phyloP scores from a whole-genome alignment of 495 filamentous ascomycete genomes.

The Lasiosphaeria miniovina region DNA sequence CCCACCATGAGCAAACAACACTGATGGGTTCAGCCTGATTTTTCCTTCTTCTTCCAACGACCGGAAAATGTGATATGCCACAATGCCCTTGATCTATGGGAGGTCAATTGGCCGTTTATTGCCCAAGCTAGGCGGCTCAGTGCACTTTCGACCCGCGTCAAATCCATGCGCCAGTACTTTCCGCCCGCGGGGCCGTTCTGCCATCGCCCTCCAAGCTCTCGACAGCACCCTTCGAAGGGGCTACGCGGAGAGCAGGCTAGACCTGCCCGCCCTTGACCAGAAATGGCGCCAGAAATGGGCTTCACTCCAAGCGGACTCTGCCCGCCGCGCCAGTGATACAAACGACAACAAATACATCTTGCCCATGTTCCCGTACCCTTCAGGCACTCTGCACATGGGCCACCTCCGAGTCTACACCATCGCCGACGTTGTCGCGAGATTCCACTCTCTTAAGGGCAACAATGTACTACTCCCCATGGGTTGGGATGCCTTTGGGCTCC shows the following conservation, averaged over 20 bases:
- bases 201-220: constrained; percentile 7
- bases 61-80: constrained; percentile 21
- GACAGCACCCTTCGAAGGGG: constrained; percentile 19
- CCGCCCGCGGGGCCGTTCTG: constrained; percentile 7
- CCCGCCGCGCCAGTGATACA: constrained; percentile 15
- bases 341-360: constrained; percentile 66
- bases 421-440: constrained; percentile 78
- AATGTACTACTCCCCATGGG: constrained; percentile 84
- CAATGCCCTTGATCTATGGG: constrained; percentile 30
- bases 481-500: constrained; percentile 90
- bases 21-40: neutral
- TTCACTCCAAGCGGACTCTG: constrained; percentile 7
- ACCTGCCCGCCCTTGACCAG: constrained; percentile 62
- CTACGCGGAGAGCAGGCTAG: constrained; percentile 46
- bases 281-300: constrained; percentile 66
- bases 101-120: constrained; percentile 31
- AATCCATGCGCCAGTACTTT: neutral
- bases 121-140: constrained; percentile 13
- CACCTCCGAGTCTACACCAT: constrained; percentile 90
- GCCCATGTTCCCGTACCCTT: constrained; percentile 93
- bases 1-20: constrained; percentile 1
- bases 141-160: neutral
- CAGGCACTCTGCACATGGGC: constrained; percentile 83
- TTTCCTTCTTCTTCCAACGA: neutral
- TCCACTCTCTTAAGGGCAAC: constrained; percentile 70